phyloP scores from a whole-genome alignment of 768 basidiomycete species.

The Phylloporus rhodoxanthus region DNA sequence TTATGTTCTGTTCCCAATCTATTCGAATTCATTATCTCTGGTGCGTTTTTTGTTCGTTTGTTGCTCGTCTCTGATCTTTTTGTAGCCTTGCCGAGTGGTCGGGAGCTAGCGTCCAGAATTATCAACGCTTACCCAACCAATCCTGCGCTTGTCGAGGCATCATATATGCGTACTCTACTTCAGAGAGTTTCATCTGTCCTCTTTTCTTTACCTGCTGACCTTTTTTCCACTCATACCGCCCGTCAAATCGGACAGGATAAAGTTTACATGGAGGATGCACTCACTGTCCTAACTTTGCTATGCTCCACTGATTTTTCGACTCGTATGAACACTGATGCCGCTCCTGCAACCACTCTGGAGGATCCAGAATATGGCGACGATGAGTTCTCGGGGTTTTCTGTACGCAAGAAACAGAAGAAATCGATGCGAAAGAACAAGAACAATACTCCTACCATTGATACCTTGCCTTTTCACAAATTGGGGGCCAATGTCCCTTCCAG shows the following conservation, averaged over 20 bases:
- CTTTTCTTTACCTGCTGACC: slow-evolving; percentile 17
- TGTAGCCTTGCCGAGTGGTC: slow-evolving; percentile 13
- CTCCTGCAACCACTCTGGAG: background rate
- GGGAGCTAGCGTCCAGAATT: slow-evolving; percentile 24
- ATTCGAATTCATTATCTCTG: slow-evolving; percentile 29
- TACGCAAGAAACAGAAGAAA: slow-evolving; percentile 27
- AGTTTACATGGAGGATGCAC: slow-evolving; percentile 20
- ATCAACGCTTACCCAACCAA: slow-evolving; percentile 30
- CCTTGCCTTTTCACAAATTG: slow-evolving; percentile 27
- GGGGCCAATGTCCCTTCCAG: slow-evolving; percentile 24
- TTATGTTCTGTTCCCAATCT: slow-evolving; percentile 23
- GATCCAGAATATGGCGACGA: slow-evolving; percentile 3
- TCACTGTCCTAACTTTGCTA: slow-evolving; percentile 17
- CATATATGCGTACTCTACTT: slow-evolving; percentile 21
- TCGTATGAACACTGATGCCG: background rate
- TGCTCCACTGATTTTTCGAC: slow-evolving; percentile 10
- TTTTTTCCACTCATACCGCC: slow-evolving; percentile 8
- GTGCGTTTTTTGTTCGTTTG: slow-evolving; percentile 7
- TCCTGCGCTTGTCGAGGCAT: slow-evolving; percentile 17
- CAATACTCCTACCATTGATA: slow-evolving; percentile 17
- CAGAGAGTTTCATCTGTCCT: slow-evolving; percentile 22
- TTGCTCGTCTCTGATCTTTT: background rate
- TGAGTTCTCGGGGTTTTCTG: slow-evolving; percentile 2
- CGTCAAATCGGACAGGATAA: slow-evolving; percentile 17
- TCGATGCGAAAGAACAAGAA: slow-evolving; percentile 15